Percentiles rank a stretch among this genome's conserved stretches.
phyloP scores from a whole-genome alignment of 352 stramenopile species.

The Achlya hypogyna region DNA sequence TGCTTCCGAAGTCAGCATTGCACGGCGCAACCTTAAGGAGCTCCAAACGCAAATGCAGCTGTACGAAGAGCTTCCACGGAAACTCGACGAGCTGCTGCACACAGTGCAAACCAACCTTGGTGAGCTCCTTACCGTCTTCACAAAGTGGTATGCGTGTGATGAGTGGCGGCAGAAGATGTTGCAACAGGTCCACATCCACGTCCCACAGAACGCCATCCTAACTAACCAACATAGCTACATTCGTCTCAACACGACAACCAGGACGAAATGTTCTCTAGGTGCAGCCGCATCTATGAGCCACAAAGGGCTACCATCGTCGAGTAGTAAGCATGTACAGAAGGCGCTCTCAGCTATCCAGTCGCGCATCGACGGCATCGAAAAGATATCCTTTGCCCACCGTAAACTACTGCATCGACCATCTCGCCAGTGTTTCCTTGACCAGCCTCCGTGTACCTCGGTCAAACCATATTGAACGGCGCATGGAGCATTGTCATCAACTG shows the following conservation, averaged over 20 bases:
- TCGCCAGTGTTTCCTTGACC: not conserved
- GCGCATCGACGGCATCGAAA: constrained; percentile 51
- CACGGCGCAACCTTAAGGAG: constrained; percentile 68
- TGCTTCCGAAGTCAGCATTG: constrained; percentile 68
- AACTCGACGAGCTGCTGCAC: constrained; percentile 38
- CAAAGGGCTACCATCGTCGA: not conserved
- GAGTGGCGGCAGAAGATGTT: constrained; percentile 80
- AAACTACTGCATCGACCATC: not conserved
- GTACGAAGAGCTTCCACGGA: constrained; percentile 63
- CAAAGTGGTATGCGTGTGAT: constrained; percentile 59
- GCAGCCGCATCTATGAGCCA: not conserved
- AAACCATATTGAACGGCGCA: constrained; percentile 10
- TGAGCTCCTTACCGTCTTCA: constrained; percentile 54
- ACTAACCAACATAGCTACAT: constrained; percentile 32
- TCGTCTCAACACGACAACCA: constrained; percentile 45
- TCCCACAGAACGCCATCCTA: not conserved
- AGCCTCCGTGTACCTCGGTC: not conserved
- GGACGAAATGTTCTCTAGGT: constrained; percentile 68
- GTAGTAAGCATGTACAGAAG: constrained; percentile 15
- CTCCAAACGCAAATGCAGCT: constrained; percentile 74
- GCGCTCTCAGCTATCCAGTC: constrained; percentile 53
- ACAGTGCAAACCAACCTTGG: constrained; percentile 39
- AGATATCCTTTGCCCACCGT: constrained; percentile 20
- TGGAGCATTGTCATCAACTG: constrained; percentile 35
- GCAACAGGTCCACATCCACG: constrained; percentile 39